A percentile compares a stretch with the other conserved stretches of the same genome.
Conservation (phyloP, 805 yeast species). For the Hermanozyma aechmeae region DNA sequence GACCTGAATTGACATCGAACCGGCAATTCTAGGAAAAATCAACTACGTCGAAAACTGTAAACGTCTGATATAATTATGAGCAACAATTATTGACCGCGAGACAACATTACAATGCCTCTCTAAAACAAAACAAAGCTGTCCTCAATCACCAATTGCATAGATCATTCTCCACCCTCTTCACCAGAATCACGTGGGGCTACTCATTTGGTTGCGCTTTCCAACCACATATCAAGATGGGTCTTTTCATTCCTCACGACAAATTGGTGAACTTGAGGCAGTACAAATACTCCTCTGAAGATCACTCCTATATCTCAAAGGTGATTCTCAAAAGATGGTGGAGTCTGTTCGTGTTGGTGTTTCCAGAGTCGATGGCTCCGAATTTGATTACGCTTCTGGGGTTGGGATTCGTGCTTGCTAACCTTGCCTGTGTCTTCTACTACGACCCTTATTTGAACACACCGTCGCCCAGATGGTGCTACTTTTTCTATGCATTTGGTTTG, state of each 20-base stretch:
- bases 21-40: no score
- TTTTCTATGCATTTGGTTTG: slow-evolving; percentile 69
- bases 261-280: slow-evolving; percentile 46
- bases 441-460: slow-evolving; percentile 58
- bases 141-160: no score
- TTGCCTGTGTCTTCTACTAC: slow-evolving; percentile 54
- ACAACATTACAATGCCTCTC: no score
- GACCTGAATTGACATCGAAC: no score
- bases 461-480: slow-evolving; percentile 71
- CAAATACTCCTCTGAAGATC: slow-evolving; percentile 71
- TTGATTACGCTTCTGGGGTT: slow-evolving; percentile 78
- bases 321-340: slow-evolving; percentile 79
- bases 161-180: no score
- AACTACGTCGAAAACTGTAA: no score
- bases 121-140: no score
- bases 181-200: no score
- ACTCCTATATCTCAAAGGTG: slow-evolving; percentile 65
- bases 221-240: slow-evolving; percentile 47
- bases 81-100: no score
- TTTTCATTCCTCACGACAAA: slow-evolving; percentile 47
- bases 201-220: no score
- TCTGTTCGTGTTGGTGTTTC: slow-evolving; percentile 64
- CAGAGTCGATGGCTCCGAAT: slow-evolving; percentile 87
- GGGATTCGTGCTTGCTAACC: slow-evolving; percentile 56
- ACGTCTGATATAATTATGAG: no score